Evolutionary conservation across 1,284 basidiomycete genomes (phyloP).

Genomic region (Porogramme epimiltina): DNA sequence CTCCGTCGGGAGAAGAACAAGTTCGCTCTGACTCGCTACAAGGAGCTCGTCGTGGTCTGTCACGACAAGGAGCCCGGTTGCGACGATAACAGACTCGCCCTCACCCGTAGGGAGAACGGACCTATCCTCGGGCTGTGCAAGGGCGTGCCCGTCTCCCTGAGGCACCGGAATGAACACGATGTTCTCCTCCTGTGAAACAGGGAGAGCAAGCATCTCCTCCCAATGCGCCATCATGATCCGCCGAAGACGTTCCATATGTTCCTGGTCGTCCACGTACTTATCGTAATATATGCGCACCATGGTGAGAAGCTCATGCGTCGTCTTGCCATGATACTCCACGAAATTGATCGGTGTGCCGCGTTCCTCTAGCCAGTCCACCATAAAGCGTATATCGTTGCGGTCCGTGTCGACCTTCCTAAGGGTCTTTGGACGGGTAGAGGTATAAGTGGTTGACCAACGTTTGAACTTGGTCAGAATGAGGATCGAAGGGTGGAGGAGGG

Average conservation of each 20-base stretch:
- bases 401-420: constrained; percentile 29
- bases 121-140: no score
- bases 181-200: no score
- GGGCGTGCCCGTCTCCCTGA: no score
- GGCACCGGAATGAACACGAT: no score
- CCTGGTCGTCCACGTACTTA: constrained; percentile 14
- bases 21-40: no score
- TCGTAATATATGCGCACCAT: constrained; percentile 27
- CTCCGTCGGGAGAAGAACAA: no score
- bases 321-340: constrained; percentile 32
- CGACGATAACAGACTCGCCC: no score
- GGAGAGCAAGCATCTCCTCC: constrained; percentile 9
- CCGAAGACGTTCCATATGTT: constrained; percentile 8
- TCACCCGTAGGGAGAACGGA: no score
- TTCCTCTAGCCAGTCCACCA: constrained; percentile 32
- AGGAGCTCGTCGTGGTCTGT: no score
- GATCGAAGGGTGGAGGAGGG: constrained; percentile 33
- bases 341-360: constrained; percentile 29
- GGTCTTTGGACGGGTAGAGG: constrained; percentile 32
- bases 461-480: constrained; percentile 39
- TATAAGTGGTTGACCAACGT: constrained; percentile 31
- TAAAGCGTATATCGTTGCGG: constrained; percentile 26
- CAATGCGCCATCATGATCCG: constrained; percentile 14
- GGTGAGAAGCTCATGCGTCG: constrained; percentile 28
- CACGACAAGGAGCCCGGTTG: no score